Evolutionary conservation across 495 filamentous ascomycete genomes (phyloP).

Genomic region (Opeltia flavorubescens): DNA sequence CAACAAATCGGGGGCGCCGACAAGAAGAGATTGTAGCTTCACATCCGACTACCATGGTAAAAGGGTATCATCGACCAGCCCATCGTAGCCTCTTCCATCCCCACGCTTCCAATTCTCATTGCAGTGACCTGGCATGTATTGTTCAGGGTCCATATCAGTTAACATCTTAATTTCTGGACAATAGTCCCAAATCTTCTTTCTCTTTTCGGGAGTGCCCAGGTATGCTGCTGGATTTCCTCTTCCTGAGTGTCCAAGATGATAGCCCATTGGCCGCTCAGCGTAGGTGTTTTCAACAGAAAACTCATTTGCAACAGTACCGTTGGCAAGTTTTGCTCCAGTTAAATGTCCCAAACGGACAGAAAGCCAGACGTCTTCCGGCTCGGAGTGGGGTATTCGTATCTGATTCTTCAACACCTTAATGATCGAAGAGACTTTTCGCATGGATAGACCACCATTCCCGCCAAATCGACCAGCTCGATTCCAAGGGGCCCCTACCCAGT

Average conservation of each 20-base stretch:
- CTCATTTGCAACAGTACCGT: background rate
- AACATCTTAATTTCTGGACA: constrained; percentile 1
- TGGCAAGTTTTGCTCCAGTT: background rate
- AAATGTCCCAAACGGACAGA: background rate
- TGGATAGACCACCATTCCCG: background rate
- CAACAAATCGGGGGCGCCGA: no score
- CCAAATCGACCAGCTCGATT: background rate
- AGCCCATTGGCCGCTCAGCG: background rate
- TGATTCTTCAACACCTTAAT: background rate
- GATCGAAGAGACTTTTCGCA: background rate
- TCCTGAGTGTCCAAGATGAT: background rate
- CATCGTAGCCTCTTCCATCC: background rate
- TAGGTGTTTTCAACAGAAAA: constrained; percentile 1
- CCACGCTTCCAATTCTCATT: constrained; percentile 2
- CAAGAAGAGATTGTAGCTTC: no score
- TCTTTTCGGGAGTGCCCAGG: background rate
- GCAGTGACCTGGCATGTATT: constrained; percentile 1
- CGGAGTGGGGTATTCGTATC: background rate
- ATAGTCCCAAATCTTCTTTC: constrained; percentile 1
- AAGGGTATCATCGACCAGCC: background rate
- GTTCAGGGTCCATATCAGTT: background rate
- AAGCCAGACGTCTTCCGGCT: constrained; percentile 1
- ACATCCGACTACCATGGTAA: background rate
- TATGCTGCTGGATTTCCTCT: background rate
- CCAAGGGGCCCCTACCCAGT: constrained; percentile 1